Conservation (phyloP, 805 yeast species). For the Cyberlindnera mrakii region DNA sequence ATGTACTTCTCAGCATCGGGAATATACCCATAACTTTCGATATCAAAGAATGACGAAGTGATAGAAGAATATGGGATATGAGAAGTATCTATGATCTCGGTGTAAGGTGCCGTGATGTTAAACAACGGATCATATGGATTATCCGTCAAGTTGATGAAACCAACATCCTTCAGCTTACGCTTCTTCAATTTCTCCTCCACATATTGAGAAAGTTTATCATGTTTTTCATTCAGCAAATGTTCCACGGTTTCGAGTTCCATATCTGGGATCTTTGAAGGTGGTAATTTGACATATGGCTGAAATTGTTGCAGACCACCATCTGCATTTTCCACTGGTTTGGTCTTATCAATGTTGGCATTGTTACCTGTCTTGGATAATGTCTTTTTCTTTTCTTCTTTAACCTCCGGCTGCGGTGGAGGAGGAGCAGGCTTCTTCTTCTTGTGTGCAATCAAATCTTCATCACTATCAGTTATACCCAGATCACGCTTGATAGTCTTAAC, state of each 20-base stretch:
- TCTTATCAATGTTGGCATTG: conserved; percentile 13
- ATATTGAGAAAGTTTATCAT: conserved; percentile 72
- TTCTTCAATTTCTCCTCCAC: conserved; percentile 79
- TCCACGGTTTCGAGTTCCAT: conserved; percentile 82
- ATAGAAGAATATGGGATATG: conserved; percentile 81
- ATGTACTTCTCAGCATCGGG: conserved; percentile 22
- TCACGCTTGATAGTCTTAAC: conserved; percentile 71
- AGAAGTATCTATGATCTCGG: conserved; percentile 41
- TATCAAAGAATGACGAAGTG: conserved; percentile 59
- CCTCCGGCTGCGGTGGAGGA: conserved; percentile 8
- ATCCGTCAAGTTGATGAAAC: conserved; percentile 81
- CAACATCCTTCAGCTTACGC: conserved; percentile 55
- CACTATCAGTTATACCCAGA: conserved; percentile 75
- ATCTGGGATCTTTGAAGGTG: conserved; percentile 90
- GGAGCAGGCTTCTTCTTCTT: conserved; percentile 50
- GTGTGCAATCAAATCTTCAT: conserved; percentile 73
- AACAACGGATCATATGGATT: conserved; percentile 80
- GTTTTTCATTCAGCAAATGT: conserved; percentile 65
- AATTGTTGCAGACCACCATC: conserved; percentile 24
- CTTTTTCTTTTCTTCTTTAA: conserved; percentile 13
- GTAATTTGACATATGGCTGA: conserved; percentile 81
- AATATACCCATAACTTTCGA: conserved; percentile 50
- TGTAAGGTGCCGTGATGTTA: conserved; percentile 53
- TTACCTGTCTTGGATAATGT: conserved; percentile 14
- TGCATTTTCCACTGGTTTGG: conserved; percentile 16